Conservation (phyloP, 2,329 filamentous ascomycete genomes). For the Thelonectria rubi region DNA sequence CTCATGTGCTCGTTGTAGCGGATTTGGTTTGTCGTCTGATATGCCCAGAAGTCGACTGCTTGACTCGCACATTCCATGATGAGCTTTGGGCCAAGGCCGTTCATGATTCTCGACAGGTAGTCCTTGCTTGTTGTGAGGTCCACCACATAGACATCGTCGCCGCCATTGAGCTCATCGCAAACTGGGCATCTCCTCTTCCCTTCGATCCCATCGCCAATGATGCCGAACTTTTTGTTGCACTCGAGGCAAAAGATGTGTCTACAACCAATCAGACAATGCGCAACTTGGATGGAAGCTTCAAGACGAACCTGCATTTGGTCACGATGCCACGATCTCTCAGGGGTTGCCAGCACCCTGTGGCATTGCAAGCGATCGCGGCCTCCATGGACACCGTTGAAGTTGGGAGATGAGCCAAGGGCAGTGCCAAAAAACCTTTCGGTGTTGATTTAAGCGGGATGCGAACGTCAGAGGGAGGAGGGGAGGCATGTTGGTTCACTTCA, state of each 20-base stretch:
- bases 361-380: conserved; percentile 79
- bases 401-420: too few species aligned
- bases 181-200: conserved; percentile 69
- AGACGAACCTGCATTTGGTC: conserved; percentile 81
- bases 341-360: conserved; percentile 75
- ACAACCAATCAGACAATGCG: not conserved
- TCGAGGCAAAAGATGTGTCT: conserved; percentile 87
- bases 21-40: conserved; percentile 87
- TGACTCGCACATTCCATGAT: conserved; percentile 89
- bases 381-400: conserved; percentile 66
- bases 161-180: conserved; percentile 74
- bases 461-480: too few species aligned
- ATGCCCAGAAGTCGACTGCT: conserved; percentile 85
- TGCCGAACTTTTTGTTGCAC: conserved; percentile 73
- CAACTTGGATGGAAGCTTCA: not conserved
- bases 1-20: conserved; percentile 78
- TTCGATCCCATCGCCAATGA: conserved; percentile 56
- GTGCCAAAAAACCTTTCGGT: too few species aligned
- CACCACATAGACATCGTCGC: conserved; percentile 78
- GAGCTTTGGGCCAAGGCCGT: conserved; percentile 79
- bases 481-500: too few species aligned
- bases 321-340: conserved; percentile 79
- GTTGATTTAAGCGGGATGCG: too few species aligned
- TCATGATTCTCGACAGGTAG: conserved; percentile 87
- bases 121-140: conserved; percentile 83